Base-by-base conservation (phyloP, 345 rosid species). In the Balakata baccata region DNA sequence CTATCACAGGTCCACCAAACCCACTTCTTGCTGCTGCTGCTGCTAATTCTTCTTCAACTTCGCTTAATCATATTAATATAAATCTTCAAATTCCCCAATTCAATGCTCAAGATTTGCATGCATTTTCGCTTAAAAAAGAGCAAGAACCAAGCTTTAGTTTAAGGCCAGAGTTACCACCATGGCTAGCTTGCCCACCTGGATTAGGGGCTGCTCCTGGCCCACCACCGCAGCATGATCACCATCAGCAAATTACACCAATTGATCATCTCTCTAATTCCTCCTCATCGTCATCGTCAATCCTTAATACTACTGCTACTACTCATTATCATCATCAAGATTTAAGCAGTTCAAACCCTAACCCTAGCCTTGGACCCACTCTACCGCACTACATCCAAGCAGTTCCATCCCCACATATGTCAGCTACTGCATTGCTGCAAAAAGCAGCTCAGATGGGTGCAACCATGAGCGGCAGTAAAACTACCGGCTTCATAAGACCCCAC, bases 381-480 rank as follows among this genome's bases (percentile, higher is more conserved):
- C 79, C 76, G 53, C 69, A 76, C 70, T 68, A 54, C 69, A 81
- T 62, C 66, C 82, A 62, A 11, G 12, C 75, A n/a, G 64, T 73
- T 25, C 29, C 75, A 18, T 81, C 80, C 46, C 85, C 91, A 61
- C 90, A 84, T 66, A 88, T 91, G 94, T 91, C 97, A 81, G 97
- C 97, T 22, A 91, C 97, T 68, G 97, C 94, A 73, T 84, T 91
- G 82, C 97, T 91, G 70, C 97, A 91, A 78, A 91, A 87, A 67
- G 97, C 97, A 39, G 88, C 97, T 45, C 94, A 89, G 78, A 89
- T 91, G 92, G 92, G 97, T 25, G 84, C 89, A 58, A 77, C 82
- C 38, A 86, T 84, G 83, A 80, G 89, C 85, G 74, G 63, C 52
- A 25, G 2, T 1, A 69, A 66, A 12, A 68, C 64, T 57, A 23